Conservation (phyloP, 129 eudicot species). For the Tagetes erecta region DNA sequence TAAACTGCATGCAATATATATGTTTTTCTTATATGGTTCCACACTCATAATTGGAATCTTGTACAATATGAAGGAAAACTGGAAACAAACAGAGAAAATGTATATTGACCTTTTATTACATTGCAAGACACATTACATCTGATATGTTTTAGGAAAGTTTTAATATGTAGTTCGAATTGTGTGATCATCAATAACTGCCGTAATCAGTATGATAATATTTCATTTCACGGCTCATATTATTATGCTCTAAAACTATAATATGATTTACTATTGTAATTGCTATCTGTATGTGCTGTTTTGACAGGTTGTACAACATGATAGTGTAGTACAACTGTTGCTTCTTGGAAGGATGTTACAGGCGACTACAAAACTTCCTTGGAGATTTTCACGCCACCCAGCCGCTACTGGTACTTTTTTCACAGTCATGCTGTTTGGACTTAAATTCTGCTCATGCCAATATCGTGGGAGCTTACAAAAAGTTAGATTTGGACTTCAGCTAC, state of each 20-base stretch:
- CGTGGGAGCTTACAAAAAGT: conserved; percentile 68
- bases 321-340: conserved; percentile 83
- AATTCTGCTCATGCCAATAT: conserved; percentile 77
- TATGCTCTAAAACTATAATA: background rate
- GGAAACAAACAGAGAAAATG: conserved; percentile 1
- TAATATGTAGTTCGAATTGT: background rate
- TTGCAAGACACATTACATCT: background rate
- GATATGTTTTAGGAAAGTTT: background rate
- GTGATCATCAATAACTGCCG: background rate
- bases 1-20: background rate
- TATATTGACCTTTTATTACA: background rate
- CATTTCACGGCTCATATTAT: background rate
- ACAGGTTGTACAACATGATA: conserved; percentile 84
- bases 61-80: background rate
- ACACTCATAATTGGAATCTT: background rate
- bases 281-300: conserved; percentile 12
- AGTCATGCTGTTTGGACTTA: conserved; percentile 90
- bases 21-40: background rate
- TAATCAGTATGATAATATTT: background rate
- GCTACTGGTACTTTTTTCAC: conserved; percentile 97
- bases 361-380: conserved; percentile 79
- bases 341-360: conserved; percentile 95
- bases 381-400: conserved; percentile 90
- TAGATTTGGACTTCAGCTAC: conserved; percentile 80
- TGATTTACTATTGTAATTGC: background rate